Evolutionary conservation across 805 yeast species (phyloP), one percentile per base, ranked within the genome.

Genomic region (Yamadazyma endophytica): DNA sequence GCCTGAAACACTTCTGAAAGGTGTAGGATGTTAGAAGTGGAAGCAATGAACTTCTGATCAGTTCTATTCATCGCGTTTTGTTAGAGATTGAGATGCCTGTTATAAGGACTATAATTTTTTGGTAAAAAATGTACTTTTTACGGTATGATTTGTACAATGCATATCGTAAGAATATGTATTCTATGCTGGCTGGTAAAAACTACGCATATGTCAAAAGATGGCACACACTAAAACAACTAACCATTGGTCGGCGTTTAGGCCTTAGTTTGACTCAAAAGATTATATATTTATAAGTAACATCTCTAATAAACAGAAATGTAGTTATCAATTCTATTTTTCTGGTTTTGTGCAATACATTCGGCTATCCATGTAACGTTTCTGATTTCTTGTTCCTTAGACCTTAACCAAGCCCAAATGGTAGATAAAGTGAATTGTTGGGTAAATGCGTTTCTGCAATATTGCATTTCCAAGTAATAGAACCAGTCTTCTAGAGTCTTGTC

Each of bases 361-460:
- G 97, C 96, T 35, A 92, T 90, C 99, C 99, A 92, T n/a, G 97
- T 87, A 44, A 92, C 82, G 58, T 92, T 92, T 61, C 98, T 77
- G 37, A 94, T 78, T 61, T 92, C 99, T 63, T 94, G 98, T 61
- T 92, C 98, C 52, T 83, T 84, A 12, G 96, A 82, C 61, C 87
- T 83, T 54, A 94, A 75, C 95, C 96, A 92, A 5, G 96, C 96
- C 92, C 96, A 92, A 35, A 92, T 70, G 2, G 96, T 82, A 22
- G 88, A 75, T 47, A 83, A 75, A 12, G 96, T 79, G 60, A 92
- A 92, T 59, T 90, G 97, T 63, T 92, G 98, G 20, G 98, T 89
- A 60, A 92, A 88, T 0, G 96, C 96, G 53, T 82, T 80, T 51
- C 79, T 83, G 62, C 96, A 89, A 39, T 84, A 70, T 47, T 84